Conservation (phyloP, 371 early-diverging fungal species). For the Capillidium heterosporum region DNA sequence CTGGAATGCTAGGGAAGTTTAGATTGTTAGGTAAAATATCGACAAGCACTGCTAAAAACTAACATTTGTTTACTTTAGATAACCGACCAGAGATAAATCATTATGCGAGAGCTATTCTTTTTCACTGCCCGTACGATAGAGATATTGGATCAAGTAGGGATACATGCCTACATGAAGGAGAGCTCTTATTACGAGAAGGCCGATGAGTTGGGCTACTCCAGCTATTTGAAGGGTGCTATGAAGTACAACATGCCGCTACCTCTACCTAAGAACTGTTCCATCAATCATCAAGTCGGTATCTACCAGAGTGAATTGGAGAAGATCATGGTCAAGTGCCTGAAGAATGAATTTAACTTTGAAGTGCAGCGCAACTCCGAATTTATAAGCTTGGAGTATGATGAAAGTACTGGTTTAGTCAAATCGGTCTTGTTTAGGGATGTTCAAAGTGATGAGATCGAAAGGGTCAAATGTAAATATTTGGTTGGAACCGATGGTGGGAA, state of each 20-base stretch:
- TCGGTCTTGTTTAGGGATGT: neutral
- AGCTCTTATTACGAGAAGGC: too few relatives aligned
- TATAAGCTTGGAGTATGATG: neutral
- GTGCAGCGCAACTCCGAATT: neutral
- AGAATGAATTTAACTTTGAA: neutral
- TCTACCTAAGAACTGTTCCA: too few relatives aligned
- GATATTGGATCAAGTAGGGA: slow-evolving; percentile 1
- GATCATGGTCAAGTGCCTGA: neutral
- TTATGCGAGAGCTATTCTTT: neutral
- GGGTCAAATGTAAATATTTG: neutral
- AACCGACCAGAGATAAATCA: neutral
- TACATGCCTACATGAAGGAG: neutral
- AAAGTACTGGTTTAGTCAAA: neutral
- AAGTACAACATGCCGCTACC: too few relatives aligned
- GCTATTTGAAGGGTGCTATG: too few relatives aligned
- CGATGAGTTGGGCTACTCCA: too few relatives aligned
- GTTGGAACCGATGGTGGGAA: neutral
- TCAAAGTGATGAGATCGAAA: neutral
- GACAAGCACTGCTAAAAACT: too few relatives aligned
- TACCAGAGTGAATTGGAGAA: neutral
- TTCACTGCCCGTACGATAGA: slow-evolving; percentile 3
- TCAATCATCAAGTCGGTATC: neutral
- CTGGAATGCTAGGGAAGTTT: neutral
- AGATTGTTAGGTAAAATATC: neutral
- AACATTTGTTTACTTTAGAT: neutral